Base-by-base conservation (phyloP, 805 yeast genomes). In the Starmerella ratchasimensis region DNA sequence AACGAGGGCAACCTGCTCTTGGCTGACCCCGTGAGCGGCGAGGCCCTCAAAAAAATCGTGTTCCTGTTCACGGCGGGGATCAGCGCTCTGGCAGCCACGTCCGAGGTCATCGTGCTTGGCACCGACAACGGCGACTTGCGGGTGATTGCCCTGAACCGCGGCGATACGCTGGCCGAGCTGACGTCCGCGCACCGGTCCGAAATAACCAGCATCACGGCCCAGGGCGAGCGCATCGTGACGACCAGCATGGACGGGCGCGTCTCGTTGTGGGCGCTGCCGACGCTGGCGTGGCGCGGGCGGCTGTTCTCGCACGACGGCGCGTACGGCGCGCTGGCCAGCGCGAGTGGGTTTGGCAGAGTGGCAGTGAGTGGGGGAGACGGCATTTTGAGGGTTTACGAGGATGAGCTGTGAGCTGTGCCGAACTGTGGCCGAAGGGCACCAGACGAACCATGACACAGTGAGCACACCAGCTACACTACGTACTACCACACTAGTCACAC, bases 171-270 rank as follows among this genome's bases (percentile, higher is more conserved):
- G 4, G 49, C 49, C 21, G 53, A 51, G 28, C 29, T 45, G 22
- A 31, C 40, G 11, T 43, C 48, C 5, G 55, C 51, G 13, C 53
- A 51, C 41, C 35, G 42, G 14, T 39, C 42, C 21, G 46, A 39
- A 20, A 33, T 51, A 36, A 41, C 49, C 27, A 32, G 39, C 38
- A 27, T 41, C 30, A 22, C 16, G 24, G 18, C 31, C 24, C 14
- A 27, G 26, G 16, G 30, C 15, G 28, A 25, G 10, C 8, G 4
- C 5, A 28, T 49, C 19, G 28, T 51, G 10, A 37, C 50, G 14
- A 46, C 54, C 10, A 42, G 52, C 37, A 36, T 45, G 11, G 54
- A 52, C 30, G 57, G 57, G 35, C 42, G 46, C n/a, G 52, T 47
- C 3, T 43, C 47, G 13, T 19, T 51, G n/a, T 51, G 55, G 55